phyloP scores from a whole-genome alignment of 2,329 filamentous ascomycete species.

The Alternaria brassicicola region DNA sequence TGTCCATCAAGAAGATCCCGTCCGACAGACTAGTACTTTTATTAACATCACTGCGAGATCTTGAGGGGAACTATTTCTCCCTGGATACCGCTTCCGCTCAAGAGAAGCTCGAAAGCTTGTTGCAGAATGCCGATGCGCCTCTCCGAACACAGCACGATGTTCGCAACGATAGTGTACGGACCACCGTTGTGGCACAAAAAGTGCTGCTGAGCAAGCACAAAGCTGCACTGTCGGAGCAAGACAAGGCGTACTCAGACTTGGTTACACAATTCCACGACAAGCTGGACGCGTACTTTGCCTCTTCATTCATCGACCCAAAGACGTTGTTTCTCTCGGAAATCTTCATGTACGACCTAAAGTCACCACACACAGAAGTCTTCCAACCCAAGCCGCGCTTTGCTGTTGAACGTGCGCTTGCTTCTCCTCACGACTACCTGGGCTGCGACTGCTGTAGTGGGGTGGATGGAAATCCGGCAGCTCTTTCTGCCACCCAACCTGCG shows the following conservation, averaged over 20 bases:
- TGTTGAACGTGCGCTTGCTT: slow-evolving; percentile 72
- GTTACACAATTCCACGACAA: slow-evolving; percentile 63
- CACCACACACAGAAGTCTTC: slow-evolving; percentile 75
- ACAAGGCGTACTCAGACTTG: slow-evolving; percentile 71
- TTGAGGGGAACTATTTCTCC: slow-evolving; percentile 24
- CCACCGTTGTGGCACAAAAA: slow-evolving; percentile 80
- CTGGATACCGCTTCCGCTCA: slow-evolving; percentile 26
- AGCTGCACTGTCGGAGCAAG: slow-evolving; percentile 71
- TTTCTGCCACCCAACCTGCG: slow-evolving; percentile 68
- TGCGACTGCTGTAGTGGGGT: slow-evolving; percentile 68
- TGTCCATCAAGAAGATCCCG: slow-evolving; percentile 65
- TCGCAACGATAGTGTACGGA: slow-evolving; percentile 71
- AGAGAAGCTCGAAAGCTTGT: slow-evolving; percentile 45
- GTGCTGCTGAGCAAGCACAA: slow-evolving; percentile 80
- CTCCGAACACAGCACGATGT: slow-evolving; percentile 78
- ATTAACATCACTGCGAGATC: slow-evolving; percentile 43
- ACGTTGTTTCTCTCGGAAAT: slow-evolving; percentile 70
- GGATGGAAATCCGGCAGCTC: slow-evolving; percentile 49
- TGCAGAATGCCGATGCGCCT: slow-evolving; percentile 40
- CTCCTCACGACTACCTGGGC: slow-evolving; percentile 77
- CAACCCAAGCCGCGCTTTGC: slow-evolving; percentile 73
- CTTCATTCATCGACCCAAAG: slow-evolving; percentile 56
- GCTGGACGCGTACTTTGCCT: slow-evolving; percentile 56
- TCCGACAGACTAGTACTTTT: slow-evolving; percentile 60
- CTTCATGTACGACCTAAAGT: slow-evolving; percentile 75